Base-by-base conservation (phyloP, 2,329 filamentous ascomycete species). In the Fusarium longipes region DNA sequence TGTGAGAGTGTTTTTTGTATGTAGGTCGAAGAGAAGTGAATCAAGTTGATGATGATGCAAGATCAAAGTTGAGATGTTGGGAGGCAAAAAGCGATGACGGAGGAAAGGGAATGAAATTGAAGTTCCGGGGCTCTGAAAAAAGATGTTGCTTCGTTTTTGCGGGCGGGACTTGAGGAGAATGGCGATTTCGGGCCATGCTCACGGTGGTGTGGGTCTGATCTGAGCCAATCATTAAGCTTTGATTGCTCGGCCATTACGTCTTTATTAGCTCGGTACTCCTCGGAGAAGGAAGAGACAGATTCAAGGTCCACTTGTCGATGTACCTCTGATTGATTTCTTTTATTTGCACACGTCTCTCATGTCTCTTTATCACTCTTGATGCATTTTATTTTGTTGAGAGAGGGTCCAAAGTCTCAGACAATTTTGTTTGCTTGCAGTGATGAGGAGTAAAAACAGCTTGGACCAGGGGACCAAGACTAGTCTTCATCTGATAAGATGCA, bases 201-300 rank as follows among this genome's bases (percentile, higher is more conserved):
- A 62, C 68, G 58, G 58, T 55, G 54, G 58, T 64, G 67, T 70
- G 70, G 71, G 61, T 29, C 55, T n/a, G 3, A 1, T 0, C 0
- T 1, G 5, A 15, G 2, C 72, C 68, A 74, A 74, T 73, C 33
- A 70, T 12, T 40, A 17, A 72, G 68, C 68, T 68, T 58, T 43
- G 70, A 74, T 74, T 74, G 72, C 70, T 74, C 72, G 72, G 72
- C 72, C 72, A 74, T 74, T 74, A 74, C 72, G 72, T 73, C 71
- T 72, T 68, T 65, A 36, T 63, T 69, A 65, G 68, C 72, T 74
- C 72, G 72, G 72, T 59, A 29, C 70, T 73, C 71, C 71, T 73
- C 71, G 71, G 71, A 73, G 71, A 71, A 74, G 65, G 59, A 39
- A 22, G 14, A 57, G 18, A 38, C 33, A 66, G 29, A 52, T 69